Percentiles rank a stretch among this genome's conserved stretches.
phyloP scores from a whole-genome alignment of 2,329 filamentous ascomycete genomes.

The Alternaria conjuncta region DNA sequence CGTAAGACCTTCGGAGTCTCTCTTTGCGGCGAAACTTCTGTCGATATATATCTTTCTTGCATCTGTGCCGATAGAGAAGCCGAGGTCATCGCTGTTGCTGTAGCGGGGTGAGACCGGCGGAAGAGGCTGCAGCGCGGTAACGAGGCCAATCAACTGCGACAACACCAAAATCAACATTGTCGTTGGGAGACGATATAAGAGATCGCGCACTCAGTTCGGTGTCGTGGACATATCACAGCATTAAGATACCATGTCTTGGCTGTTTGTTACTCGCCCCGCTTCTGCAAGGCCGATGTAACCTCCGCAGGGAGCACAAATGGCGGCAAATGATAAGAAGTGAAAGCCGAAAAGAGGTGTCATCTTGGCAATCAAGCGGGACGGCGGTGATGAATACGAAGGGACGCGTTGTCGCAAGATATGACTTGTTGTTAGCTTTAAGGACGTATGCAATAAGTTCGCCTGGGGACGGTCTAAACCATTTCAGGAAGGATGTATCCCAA shows the following conservation, averaged over 20 bases:
- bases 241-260: conserved; percentile 5
- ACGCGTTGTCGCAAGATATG: neutral
- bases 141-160: neutral
- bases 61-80: conserved; percentile 30
- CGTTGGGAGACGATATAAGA: neutral
- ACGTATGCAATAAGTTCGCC: neutral
- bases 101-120: conserved; percentile 45
- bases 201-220: neutral
- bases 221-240: neutral
- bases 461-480: neutral
- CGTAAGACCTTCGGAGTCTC: conserved; percentile 56
- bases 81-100: conserved; percentile 12
- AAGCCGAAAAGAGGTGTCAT: neutral
- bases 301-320: neutral
- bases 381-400: neutral
- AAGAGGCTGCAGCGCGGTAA: conserved; percentile 47
- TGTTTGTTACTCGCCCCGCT: conserved; percentile 10
- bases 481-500: neutral
- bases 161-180: neutral
- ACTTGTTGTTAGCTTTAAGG: neutral
- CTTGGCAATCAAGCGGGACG: neutral
- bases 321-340: neutral
- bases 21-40: conserved; percentile 45
- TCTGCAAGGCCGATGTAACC: conserved; percentile 16
- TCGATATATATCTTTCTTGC: conserved; percentile 53